Conservation (phyloP, 352 stramenopile species). For the Stramenopiles sp. region DNA sequence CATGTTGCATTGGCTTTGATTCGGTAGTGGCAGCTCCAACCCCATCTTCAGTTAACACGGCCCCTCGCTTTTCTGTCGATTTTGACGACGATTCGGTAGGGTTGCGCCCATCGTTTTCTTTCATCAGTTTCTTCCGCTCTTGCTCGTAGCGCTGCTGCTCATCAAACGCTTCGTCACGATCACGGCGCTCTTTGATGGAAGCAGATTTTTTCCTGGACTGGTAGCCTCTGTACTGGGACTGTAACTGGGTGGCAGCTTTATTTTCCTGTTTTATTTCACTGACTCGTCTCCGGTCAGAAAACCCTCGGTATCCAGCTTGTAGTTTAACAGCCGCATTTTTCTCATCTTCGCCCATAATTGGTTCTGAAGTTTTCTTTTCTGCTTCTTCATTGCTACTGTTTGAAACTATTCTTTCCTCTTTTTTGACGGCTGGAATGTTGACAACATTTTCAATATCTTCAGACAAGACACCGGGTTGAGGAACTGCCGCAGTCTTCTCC, state of each 20-base stretch:
- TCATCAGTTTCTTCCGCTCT: background rate
- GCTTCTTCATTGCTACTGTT: too few species aligned
- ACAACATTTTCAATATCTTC: too few species aligned
- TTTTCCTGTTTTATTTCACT: background rate
- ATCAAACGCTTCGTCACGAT: background rate
- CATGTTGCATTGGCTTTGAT: background rate
- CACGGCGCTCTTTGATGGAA: background rate
- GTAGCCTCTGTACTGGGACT: background rate
- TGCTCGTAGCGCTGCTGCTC: background rate
- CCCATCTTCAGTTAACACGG: background rate
- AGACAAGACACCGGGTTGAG: too few species aligned
- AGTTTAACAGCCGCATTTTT: background rate
- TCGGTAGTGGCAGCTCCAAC: too few species aligned
- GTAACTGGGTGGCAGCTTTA: background rate
- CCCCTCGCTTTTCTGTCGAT: background rate
- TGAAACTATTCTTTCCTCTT: too few species aligned
- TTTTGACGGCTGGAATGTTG: too few species aligned
- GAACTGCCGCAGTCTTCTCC: too few species aligned
- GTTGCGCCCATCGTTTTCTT: background rate
- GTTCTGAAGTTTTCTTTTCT: too few species aligned
- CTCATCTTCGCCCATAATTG: too few species aligned
- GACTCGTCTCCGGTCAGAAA: background rate
- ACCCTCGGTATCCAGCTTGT: background rate
- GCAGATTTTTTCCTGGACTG: background rate
- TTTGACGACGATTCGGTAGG: background rate